Evolutionary conservation across 1,284 basidiomycete species (phyloP).

Genomic region (Ceratorhiza oryzae-sativae): DNA sequence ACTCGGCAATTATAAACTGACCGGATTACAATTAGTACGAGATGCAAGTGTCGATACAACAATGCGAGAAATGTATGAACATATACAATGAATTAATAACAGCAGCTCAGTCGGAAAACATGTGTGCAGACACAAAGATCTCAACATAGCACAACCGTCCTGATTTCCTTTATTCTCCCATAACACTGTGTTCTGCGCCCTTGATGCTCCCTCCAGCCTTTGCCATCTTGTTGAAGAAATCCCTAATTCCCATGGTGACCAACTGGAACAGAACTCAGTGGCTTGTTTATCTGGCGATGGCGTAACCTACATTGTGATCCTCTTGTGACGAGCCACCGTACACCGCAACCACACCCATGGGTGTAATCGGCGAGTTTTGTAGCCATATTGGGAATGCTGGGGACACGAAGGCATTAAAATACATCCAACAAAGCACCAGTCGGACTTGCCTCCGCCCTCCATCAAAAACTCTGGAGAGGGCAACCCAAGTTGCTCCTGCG

Average conservation of each 20-base stretch:
- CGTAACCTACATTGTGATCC: constrained; percentile 58
- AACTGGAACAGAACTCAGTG: not conserved
- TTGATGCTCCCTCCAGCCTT: constrained; percentile 29
- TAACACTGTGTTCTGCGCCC: constrained; percentile 17
- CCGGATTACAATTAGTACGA: constrained; percentile 32
- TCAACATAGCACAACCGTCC: not conserved
- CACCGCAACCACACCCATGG: constrained; percentile 77
- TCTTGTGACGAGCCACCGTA: constrained; percentile 78
- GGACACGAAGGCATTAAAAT: constrained; percentile 32
- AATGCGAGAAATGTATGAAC: constrained; percentile 16
- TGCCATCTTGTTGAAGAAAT: constrained; percentile 37
- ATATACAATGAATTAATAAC: constrained; percentile 21
- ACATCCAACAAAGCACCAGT: constrained; percentile 1
- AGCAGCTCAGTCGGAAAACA: not conserved
- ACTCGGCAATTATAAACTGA: not conserved
- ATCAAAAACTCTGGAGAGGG: constrained; percentile 65
- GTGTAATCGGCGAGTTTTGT: constrained; percentile 80
- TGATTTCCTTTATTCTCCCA: not conserved
- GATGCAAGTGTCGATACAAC: constrained; percentile 17
- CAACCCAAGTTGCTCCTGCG: constrained; percentile 70
- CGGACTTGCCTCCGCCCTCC: constrained; percentile 74
- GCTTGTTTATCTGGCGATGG: not conserved
- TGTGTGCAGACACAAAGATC: not conserved
- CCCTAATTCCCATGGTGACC: constrained; percentile 34
- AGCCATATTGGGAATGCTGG: constrained; percentile 37